These are phyloP conservation scores for Plantago major DNA, from an alignment of 257 asterid species.

Conservation along the genomic window DNA sequence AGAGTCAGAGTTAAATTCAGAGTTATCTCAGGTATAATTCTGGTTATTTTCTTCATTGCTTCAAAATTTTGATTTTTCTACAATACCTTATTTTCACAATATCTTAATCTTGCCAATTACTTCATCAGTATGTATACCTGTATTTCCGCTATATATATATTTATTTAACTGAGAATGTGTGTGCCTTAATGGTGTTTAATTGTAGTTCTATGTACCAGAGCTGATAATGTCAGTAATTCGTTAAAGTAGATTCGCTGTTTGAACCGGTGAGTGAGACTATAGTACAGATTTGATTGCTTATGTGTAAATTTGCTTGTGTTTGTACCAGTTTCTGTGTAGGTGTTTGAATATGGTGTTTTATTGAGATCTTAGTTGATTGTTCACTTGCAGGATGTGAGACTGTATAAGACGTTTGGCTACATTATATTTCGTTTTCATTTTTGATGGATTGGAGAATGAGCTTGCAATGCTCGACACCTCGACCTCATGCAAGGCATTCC, in stretches of 20 bases:
- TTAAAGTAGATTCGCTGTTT: slow-evolving; percentile 69
- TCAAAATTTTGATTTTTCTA: too few relatives aligned
- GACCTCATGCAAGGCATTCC: slow-evolving; percentile 95
- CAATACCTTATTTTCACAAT: too few relatives aligned
- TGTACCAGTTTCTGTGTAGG: too few relatives aligned
- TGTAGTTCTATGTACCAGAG: slow-evolving; percentile 83
- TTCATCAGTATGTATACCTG: too few relatives aligned
- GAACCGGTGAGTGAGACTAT: slow-evolving; percentile 50
- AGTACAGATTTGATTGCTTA: background rate
- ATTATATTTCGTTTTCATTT: slow-evolving; percentile 69
- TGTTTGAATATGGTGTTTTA: too few relatives aligned
- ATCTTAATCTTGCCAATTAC: too few relatives aligned
- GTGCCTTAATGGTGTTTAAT: background rate
- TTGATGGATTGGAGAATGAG: slow-evolving; percentile 82
- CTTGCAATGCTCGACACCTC: slow-evolving; percentile 99
- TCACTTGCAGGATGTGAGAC: slow-evolving; percentile 65
- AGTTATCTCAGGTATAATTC: too few relatives aligned
- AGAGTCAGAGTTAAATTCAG: too few relatives aligned
- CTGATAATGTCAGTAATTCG: slow-evolving; percentile 81
- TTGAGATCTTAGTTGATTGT: background rate
- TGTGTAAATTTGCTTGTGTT: background rate
- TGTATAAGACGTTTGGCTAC: slow-evolving; percentile 93
- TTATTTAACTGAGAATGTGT: background rate
- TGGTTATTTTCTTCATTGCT: too few relatives aligned
- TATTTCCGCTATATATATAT: too few relatives aligned